phyloP scores from a whole-genome alignment of 345 rosid species.

The Eucalyptus marginata region DNA sequence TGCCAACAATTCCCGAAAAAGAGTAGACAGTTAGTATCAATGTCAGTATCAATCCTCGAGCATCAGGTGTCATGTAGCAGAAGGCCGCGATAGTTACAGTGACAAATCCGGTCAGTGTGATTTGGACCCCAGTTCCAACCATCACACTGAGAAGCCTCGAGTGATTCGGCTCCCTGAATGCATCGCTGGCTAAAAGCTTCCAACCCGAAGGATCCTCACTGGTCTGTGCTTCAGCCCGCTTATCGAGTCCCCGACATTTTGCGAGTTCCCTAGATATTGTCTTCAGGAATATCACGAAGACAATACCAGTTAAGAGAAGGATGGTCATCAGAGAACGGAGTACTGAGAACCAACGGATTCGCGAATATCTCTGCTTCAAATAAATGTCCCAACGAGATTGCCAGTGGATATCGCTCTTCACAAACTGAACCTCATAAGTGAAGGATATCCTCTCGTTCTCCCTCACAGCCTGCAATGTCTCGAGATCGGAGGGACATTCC shows the following conservation, averaged over 20 bases:
- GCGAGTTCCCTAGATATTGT: neutral
- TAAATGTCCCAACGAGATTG: conserved; percentile 1
- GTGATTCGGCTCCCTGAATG: neutral
- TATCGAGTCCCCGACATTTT: conserved; percentile 50
- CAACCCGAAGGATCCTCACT: conserved; percentile 7
- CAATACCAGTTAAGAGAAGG: neutral
- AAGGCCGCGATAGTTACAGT: neutral
- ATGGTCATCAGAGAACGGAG: neutral
- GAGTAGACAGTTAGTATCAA: neutral
- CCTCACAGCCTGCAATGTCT: neutral
- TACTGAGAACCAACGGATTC: neutral
- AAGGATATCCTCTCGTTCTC: neutral
- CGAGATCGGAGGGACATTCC: neutral
- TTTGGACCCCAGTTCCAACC: neutral
- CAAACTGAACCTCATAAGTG: conserved; percentile 1
- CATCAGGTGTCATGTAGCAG: neutral
- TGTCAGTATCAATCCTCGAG: neutral
- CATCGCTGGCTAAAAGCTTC: neutral
- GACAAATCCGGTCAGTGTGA: neutral
- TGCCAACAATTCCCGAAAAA: neutral
- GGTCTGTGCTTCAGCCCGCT: conserved; percentile 67
- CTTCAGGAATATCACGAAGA: neutral
- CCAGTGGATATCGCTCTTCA: neutral
- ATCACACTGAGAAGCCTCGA: neutral
- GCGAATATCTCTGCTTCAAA: neutral